These are phyloP conservation scores for Prunus mira DNA, from an alignment of 306 rosid species.

Conservation along the genomic window DNA sequence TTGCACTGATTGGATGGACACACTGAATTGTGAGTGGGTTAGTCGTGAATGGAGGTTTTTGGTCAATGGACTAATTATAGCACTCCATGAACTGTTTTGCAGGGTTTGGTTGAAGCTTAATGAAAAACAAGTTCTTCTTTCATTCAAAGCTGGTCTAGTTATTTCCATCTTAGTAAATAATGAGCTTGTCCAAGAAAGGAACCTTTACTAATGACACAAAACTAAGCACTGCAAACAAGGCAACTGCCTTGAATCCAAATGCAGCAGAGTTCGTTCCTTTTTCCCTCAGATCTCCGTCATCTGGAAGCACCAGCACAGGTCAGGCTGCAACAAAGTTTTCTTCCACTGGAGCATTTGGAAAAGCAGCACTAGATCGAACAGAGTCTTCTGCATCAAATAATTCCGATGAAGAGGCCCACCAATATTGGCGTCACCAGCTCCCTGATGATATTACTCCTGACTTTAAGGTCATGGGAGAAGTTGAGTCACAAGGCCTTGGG, in stretches of 20 bases:
- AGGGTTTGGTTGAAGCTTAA: conserved; percentile 83
- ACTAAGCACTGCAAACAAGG: conserved; percentile 52
- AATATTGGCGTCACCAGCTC: conserved; percentile 91
- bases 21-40: not conserved
- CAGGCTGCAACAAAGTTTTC: conserved; percentile 46
- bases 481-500: conserved; percentile 64
- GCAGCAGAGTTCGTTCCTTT: conserved; percentile 95
- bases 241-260: conserved; percentile 73
- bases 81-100: conserved; percentile 35
- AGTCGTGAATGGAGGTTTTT: not conserved
- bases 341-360: conserved; percentile 64
- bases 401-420: conserved; percentile 94
- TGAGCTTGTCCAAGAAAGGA: conserved; percentile 80
- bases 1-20: conserved; percentile 8
- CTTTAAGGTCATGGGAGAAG: conserved; percentile 81
- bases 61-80: conserved; percentile 7
- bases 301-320: conserved; percentile 55
- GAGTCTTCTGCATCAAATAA: conserved; percentile 76
- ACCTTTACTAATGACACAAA: conserved; percentile 43
- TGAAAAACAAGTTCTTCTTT: conserved; percentile 18
- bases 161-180: conserved; percentile 48
- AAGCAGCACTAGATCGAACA: conserved; percentile 77
- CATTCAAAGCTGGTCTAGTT: conserved; percentile 2
- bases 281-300: conserved; percentile 64
- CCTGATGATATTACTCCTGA: conserved; percentile 98